Percentiles rank a stretch among this genome's conserved stretches.
Conservation (phyloP, 495 filamentous ascomycete species). For the Astrocystis sublimbata region DNA sequence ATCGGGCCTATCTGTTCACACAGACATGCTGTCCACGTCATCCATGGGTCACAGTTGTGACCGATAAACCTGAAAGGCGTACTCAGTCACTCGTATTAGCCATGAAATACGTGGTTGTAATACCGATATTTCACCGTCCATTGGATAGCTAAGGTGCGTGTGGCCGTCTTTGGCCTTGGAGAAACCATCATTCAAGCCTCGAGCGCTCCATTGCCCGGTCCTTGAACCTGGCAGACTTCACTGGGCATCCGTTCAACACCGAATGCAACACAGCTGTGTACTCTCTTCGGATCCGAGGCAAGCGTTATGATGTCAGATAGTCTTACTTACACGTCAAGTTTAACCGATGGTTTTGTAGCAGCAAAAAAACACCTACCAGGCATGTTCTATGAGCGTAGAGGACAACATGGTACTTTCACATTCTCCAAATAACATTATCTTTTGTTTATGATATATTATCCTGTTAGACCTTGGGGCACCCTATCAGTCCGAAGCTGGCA, state of each 20-base stretch:
- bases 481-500: too few species aligned
- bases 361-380: background rate
- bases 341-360: background rate
- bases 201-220: background rate
- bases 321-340: background rate
- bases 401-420: background rate
- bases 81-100: background rate
- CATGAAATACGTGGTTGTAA: too few species aligned
- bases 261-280: background rate
- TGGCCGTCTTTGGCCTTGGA: too few species aligned
- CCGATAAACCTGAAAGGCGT: background rate
- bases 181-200: background rate
- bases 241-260: background rate
- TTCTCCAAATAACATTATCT: too few species aligned
- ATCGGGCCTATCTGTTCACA: constrained; percentile 3
- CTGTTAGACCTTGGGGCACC: too few species aligned
- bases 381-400: background rate
- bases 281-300: constrained; percentile 10
- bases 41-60: background rate
- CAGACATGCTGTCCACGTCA: constrained; percentile 18
- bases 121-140: too few species aligned
- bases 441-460: too few species aligned
- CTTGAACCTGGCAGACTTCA: background rate
- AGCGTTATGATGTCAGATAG: constrained; percentile 3
- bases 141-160: too few species aligned